Percentiles rank a stretch among this genome's conserved stretches.
Conservation (phyloP, 257 asterid genomes). For the Primulina huaijiensis region DNA sequence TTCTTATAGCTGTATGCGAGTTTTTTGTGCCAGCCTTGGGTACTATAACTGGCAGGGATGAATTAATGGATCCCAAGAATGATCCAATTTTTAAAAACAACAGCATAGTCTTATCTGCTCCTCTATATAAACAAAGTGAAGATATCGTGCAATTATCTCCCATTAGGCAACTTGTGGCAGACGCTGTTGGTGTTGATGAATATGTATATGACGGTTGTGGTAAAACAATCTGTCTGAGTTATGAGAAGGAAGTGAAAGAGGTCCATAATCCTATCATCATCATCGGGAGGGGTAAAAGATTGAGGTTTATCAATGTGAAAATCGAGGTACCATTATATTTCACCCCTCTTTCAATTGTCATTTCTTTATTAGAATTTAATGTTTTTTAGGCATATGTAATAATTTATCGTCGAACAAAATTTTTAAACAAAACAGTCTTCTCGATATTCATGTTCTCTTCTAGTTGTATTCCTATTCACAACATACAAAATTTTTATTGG, state of each 20-base stretch:
- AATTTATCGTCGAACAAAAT: background rate
- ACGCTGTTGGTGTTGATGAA: constrained; percentile 76
- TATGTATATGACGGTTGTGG: constrained; percentile 94
- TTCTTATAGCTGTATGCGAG: constrained; percentile 86
- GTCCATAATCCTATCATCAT: constrained; percentile 66
- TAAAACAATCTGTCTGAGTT: constrained; percentile 62
- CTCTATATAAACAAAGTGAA: constrained; percentile 67
- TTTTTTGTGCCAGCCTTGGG: constrained; percentile 96
- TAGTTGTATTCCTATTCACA: too few relatives aligned
- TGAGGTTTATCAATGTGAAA: constrained; percentile 85
- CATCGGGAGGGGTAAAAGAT: constrained; percentile 84
- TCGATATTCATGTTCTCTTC: too few relatives aligned
- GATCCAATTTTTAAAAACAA: constrained; percentile 76
- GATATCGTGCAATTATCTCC: constrained; percentile 78
- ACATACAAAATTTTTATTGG: too few relatives aligned
- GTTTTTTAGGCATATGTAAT: constrained; percentile 8
- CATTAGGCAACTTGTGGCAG: constrained; percentile 73
- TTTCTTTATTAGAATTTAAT: constrained; percentile 2
- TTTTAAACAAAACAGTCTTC: background rate
- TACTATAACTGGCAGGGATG: constrained; percentile 93
- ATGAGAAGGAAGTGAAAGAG: constrained; percentile 56
- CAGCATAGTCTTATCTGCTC: constrained; percentile 59
- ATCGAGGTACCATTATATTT: constrained; percentile 63
- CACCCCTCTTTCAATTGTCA: constrained; percentile 10
- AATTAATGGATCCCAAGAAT: constrained; percentile 84